Percentiles rank a stretch among this genome's conserved stretches.
Evolutionary conservation across 140 eudicot species (phyloP).

Genomic region (Senecio squalidus): DNA sequence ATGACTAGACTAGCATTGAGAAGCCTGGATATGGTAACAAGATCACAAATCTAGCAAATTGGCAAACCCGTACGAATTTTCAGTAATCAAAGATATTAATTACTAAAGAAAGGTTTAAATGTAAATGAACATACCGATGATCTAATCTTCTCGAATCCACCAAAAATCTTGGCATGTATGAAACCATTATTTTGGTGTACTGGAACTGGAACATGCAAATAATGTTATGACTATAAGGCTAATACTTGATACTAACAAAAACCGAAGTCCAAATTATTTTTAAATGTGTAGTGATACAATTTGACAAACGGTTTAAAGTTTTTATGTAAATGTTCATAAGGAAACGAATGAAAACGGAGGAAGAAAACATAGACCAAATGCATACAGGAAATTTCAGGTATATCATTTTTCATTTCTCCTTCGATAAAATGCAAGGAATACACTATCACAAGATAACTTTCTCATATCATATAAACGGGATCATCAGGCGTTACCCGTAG

Average conservation of each 20-base stretch:
- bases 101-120: not conserved
- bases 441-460: not conserved
- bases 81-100: not conserved
- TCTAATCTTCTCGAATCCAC: constrained; percentile 80
- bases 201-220: constrained; percentile 45
- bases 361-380: not conserved
- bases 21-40: constrained; percentile 85
- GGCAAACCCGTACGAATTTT: constrained; percentile 30
- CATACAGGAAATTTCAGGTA: not conserved
- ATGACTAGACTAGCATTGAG: constrained; percentile 88
- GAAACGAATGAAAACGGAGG: constrained; percentile 5
- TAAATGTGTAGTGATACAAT: not conserved
- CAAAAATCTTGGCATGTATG: constrained; percentile 70
- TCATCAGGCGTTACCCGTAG: not conserved
- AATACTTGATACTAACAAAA: not conserved
- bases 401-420: not conserved
- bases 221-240: not conserved
- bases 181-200: constrained; percentile 48
- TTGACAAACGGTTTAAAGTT: not conserved
- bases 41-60: constrained; percentile 79
- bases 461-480: not conserved
- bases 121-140: constrained; percentile 42
- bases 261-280: not conserved
- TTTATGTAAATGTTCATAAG: not conserved
- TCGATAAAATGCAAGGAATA: not conserved